Percentiles rank a stretch among this genome's conserved stretches.
Conservation (phyloP, 2,329 filamentous ascomycete species). For the Fusarium tanahbumbuense region DNA sequence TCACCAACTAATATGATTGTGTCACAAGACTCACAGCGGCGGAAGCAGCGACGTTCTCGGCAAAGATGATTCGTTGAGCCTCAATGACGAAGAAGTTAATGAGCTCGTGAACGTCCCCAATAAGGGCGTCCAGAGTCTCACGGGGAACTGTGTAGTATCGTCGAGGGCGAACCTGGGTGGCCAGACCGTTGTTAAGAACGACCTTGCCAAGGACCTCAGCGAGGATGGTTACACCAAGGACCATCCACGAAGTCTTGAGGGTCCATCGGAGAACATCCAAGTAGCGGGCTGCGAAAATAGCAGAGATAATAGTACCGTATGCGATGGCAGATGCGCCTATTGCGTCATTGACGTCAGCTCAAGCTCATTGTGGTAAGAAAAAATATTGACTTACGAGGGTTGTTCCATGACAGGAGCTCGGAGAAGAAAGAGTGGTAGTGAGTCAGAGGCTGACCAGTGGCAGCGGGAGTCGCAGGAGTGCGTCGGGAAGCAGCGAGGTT, state of each 20-base stretch:
- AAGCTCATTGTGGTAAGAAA: conserved; percentile 1
- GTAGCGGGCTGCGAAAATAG: conserved; percentile 74
- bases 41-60: conserved; percentile 73
- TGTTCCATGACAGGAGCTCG: conserved; percentile 76
- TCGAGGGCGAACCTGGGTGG: conserved; percentile 73
- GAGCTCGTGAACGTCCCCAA: conserved; percentile 74
- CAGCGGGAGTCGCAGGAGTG: conserved; percentile 64
- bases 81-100: conserved; percentile 80
- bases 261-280: conserved; percentile 73
- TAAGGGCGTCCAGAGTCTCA: conserved; percentile 69
- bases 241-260: conserved; percentile 74
- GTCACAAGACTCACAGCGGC: conserved; percentile 62
- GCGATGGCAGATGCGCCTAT: conserved; percentile 73
- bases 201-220: conserved; percentile 72
- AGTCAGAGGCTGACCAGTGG: conserved; percentile 72
- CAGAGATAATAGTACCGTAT: conserved; percentile 66
- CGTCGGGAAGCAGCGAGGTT: conserved; percentile 68
- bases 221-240: conserved; percentile 68
- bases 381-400: conserved; percentile 65
- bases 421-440: conserved; percentile 79
- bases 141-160: conserved; percentile 75
- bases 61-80: conserved; percentile 74
- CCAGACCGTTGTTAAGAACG: conserved; percentile 69
- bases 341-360: conserved; percentile 25
- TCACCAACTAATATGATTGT: not conserved